phyloP scores from a whole-genome alignment of 495 filamentous ascomycete species.

The Xylaria scruposa region DNA sequence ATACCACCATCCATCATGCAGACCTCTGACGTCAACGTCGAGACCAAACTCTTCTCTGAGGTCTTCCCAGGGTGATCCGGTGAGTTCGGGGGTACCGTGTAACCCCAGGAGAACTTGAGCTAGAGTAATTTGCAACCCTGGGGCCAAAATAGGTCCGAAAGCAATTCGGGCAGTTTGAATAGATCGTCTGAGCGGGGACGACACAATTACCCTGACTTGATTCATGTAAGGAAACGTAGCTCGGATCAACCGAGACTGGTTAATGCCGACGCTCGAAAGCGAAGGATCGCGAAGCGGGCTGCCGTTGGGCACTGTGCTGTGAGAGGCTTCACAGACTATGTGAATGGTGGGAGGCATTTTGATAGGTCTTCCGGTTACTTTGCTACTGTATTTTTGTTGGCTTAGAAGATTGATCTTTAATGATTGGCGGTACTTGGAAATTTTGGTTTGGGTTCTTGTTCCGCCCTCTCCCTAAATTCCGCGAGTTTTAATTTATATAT shows the following conservation, averaged over 20 bases:
- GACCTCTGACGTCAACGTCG: neutral
- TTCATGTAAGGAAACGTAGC: neutral
- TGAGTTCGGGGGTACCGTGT: neutral
- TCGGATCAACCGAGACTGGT: neutral
- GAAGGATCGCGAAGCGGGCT: neutral
- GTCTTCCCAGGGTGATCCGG: neutral
- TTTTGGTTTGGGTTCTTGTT: neutral
- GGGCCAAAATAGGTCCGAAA: neutral
- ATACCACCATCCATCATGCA: neutral
- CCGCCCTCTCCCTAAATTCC: neutral
- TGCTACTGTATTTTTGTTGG: neutral
- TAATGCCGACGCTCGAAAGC: neutral
- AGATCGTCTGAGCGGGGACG: neutral
- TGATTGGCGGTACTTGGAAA: neutral
- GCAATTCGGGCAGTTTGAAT: neutral
- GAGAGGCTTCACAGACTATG: neutral
- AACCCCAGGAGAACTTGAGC: neutral
- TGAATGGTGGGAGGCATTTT: neutral
- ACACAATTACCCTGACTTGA: neutral
- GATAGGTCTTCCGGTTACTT: neutral
- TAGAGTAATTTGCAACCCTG: neutral
- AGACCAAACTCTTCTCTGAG: neutral
- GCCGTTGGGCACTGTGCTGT: neutral
- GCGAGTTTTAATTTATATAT: neutral
- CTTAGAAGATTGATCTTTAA: neutral